Evolutionary conservation across 768 basidiomycete species (phyloP), one percentile per base, ranked within the genome.

Genomic region (Gymnopilus dilepis): DNA sequence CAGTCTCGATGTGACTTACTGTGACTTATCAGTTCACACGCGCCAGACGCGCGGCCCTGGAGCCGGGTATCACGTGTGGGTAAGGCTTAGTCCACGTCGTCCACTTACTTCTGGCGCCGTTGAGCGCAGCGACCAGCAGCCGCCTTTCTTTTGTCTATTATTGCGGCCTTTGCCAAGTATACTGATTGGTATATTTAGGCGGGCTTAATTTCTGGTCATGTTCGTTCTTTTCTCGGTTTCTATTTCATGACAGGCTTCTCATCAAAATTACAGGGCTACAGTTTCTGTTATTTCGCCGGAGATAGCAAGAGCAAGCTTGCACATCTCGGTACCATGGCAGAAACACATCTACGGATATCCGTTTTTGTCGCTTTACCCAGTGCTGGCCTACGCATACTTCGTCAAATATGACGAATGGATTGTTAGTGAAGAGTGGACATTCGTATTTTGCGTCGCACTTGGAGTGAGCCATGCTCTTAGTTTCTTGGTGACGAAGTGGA

Each of bases 391-490:
- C 74, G 90, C 95, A 21, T 99, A 98, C 80, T 93, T 90, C 69
- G 74, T 95, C 76, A 89, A 85, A 74, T 97, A 98, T 74, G 93
- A 97, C 69, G 78, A 88, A 63, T 97, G 93, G 91, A 79, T 98
- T 57, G 84, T 89, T 70, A 93, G 92, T 59, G 95, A 97, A 76
- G 97, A 99, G 73, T 99, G 96, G 96, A 97, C 97, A 0, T 99
- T 99, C 72, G 84, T 99, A 21, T 92, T 91, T 37, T 95, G 91
- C 65, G 90, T 96, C 13, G 77, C 87, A 3, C 84, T 99, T 7
- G 92, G 92, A 21, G 90, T 86, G 6, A 87, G 91, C 2, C 97
- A 99, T 73, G 94, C 95, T 3, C 83, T 99, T 59, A 95, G 92
- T 70, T 99, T 95, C 76, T 80, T 99, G 45, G 80, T 91, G 12